A percentile compares a stretch with the other conserved stretches of the same genome.
Conservation (phyloP, 2,329 filamentous ascomycete genomes). For the Sarocladium strictum region DNA sequence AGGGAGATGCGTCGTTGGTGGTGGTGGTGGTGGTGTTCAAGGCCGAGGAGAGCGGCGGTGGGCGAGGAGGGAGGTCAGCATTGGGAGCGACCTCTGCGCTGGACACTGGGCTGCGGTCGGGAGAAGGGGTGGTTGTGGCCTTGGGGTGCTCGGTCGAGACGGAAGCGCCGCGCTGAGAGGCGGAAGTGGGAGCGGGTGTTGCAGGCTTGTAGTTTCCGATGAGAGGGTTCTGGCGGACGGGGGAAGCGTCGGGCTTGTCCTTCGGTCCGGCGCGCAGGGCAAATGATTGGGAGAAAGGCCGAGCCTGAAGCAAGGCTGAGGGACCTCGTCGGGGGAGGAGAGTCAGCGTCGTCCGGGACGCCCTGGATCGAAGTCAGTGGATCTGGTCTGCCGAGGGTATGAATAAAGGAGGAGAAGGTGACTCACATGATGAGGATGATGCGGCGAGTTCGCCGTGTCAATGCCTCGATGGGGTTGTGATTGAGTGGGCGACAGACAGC, state of each 20-base stretch:
- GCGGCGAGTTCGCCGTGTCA: background rate
- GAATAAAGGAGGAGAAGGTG: background rate
- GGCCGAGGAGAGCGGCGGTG: slow-evolving; percentile 15
- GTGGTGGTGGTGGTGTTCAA: background rate
- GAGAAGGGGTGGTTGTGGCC: background rate
- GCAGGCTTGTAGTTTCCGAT: slow-evolving; percentile 20
- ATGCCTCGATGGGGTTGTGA: background rate
- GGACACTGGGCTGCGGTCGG: slow-evolving; percentile 7
- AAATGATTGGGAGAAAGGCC: background rate
- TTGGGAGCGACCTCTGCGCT: slow-evolving; percentile 13
- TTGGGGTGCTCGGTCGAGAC: slow-evolving; percentile 12
- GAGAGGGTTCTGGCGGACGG: slow-evolving; percentile 23
- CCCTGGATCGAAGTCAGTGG: background rate
- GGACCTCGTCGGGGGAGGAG: background rate
- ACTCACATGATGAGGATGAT: background rate
- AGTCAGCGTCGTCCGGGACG: background rate
- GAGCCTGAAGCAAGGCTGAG: slow-evolving; percentile 10
- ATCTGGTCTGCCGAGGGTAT: background rate
- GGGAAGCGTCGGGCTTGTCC: slow-evolving; percentile 8
- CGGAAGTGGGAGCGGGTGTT: slow-evolving; percentile 12
- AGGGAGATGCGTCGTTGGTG: slow-evolving; percentile 3
- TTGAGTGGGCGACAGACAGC: background rate
- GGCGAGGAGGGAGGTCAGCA: slow-evolving; percentile 16
- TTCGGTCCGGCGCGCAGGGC: background rate
- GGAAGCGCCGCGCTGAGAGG: slow-evolving; percentile 9